Base-by-base conservation (phyloP, 306 rosid species). In the Acacia crassicarpa region DNA sequence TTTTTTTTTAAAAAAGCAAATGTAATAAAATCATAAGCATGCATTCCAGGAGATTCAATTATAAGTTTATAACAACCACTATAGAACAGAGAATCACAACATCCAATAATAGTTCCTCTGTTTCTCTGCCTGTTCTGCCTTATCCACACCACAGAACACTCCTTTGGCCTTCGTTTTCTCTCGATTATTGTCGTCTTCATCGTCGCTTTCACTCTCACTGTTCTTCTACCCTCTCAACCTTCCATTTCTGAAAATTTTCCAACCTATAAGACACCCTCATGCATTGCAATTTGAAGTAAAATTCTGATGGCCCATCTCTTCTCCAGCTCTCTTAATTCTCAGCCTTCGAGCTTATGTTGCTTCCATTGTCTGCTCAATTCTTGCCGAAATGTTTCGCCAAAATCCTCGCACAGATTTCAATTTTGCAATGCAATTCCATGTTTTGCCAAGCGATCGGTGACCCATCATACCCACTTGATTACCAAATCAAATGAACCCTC, bases 401-500 rank as follows among this genome's bases (percentile, higher is more conserved):
- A 80, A 77, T 48, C 76, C 30, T 78, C 82, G 1, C 78, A 43
- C 17, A 76, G 63, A 16, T 71, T 70, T 82, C 85, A 80, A 80
- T 22, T 74, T 51, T 84, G 83, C 74, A 13, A 76, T 77, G 78
- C 90, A 43, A 58, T 41, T 51, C 49, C 82, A 9, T 76, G 40
- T 45, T 71, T 77, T 15, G 59, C 85, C 17, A 88, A 53, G 70
- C 82, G 43, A 11, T 40, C 84, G 13, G 17, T 82, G 22, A 70
- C 72, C 2, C 76, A 67, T 56, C 90, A 58, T 15, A 30, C 77
- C 13, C 85, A 20, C 59, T 0, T 82, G n/a, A 69, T 72, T 44
- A 30, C 85, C 88, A 76, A 48, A 65, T 78, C 84, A 69, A 66
- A 74, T 77, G 79, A 91, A 59, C 53, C 77, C 48, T 82, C 88